Conservation (phyloP, 176 grass and related monocot species). For the Tillandsia leiboldiana region DNA sequence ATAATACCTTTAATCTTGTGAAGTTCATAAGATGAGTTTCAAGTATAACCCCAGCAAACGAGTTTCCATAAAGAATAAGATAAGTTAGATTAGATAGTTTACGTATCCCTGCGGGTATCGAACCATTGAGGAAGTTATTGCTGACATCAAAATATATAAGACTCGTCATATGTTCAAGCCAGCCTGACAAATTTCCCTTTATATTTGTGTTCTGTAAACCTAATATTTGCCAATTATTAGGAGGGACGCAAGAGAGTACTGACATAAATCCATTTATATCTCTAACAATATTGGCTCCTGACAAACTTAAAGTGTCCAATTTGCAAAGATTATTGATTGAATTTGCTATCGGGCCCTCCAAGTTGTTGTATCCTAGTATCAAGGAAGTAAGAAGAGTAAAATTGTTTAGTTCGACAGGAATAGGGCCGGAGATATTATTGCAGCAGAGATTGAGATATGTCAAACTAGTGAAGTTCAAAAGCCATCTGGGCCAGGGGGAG, state of each 20-base stretch:
- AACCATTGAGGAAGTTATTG: neutral
- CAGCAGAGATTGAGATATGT: fast-evolving
- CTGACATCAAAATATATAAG: conserved; percentile 25
- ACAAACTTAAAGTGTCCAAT: neutral
- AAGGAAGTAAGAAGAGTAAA: neutral
- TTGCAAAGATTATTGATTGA: neutral
- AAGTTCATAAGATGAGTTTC: conserved; percentile 19
- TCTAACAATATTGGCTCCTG: neutral
- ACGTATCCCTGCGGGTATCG: neutral
- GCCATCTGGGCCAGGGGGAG: neutral
- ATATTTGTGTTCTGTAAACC: neutral
- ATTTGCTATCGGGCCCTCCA: neutral
- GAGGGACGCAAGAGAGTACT: neutral
- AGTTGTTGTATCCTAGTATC: neutral
- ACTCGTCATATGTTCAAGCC: conserved; percentile 10
- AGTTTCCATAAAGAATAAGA: neutral
- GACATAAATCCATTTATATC: neutral
- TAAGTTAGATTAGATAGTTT: conserved; percentile 2
- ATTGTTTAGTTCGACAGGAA: neutral
- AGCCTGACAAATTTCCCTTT: neutral
- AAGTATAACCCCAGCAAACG: neutral
- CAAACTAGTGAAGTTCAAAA: conserved; percentile 16
- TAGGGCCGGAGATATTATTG: neutral
- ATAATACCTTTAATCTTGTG: fast-evolving
- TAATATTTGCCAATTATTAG: neutral